phyloP scores from a whole-genome alignment of 1,139 yeast genomes.

The Meyerozyma athensensis region DNA sequence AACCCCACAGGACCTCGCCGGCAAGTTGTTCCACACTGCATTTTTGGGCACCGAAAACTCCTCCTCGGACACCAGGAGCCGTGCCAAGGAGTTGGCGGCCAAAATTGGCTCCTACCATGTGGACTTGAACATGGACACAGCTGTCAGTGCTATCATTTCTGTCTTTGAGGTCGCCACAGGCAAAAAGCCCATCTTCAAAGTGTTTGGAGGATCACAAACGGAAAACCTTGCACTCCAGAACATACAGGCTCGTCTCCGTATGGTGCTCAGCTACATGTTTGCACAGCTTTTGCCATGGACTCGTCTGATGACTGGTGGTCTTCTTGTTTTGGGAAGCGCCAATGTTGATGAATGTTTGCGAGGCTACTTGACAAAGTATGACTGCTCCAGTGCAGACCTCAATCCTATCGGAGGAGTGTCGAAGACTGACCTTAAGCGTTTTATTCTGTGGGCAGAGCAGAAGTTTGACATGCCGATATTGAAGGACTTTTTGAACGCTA shows the following conservation, averaged over 20 bases:
- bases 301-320: slow-evolving; percentile 63
- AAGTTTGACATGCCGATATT: slow-evolving; percentile 74
- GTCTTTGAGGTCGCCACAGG: slow-evolving; percentile 90
- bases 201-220: slow-evolving; percentile 87
- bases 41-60: slow-evolving; percentile 97
- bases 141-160: slow-evolving; percentile 68
- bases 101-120: slow-evolving; percentile 86
- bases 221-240: slow-evolving; percentile 94
- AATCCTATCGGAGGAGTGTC: slow-evolving; percentile 98
- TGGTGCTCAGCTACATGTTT: slow-evolving; percentile 89
- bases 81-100: slow-evolving; percentile 76
- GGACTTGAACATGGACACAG: slow-evolving; percentile 84
- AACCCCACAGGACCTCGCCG: slow-evolving; percentile 72
- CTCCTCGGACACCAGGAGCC: slow-evolving; percentile 72
- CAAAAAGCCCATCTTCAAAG: slow-evolving; percentile 77
- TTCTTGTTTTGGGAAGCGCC: slow-evolving; percentile 89
- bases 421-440: slow-evolving; percentile 81
- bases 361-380: slow-evolving; percentile 94
- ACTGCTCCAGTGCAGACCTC: slow-evolving; percentile 93
- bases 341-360: slow-evolving; percentile 97
- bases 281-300: slow-evolving; percentile 97
- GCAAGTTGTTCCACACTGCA: slow-evolving; percentile 75
- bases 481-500: slow-evolving; percentile 74
- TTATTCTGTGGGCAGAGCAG: slow-evolving; percentile 72
- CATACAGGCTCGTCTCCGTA: slow-evolving; percentile 90